These are phyloP conservation scores for Xylariaceae sp. DNA, from an alignment of 2,329 filamentous ascomycete species.

Conservation along the genomic window DNA sequence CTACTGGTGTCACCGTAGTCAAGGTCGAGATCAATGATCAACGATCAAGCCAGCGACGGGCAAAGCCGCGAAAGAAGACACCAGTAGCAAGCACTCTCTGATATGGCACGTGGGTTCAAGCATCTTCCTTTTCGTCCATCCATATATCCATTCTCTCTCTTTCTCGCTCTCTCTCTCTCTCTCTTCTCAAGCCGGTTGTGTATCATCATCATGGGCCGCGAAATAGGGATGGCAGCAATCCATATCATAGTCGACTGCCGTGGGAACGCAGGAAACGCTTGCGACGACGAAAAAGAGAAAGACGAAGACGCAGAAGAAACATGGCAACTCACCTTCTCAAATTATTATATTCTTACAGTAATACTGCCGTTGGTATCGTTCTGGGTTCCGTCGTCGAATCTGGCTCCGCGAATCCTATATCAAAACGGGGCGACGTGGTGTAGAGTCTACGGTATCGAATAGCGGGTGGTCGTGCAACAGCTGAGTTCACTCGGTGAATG, in stretches of 20 bases:
- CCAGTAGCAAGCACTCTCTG: neutral
- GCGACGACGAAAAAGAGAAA: neutral
- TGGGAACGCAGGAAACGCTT: neutral
- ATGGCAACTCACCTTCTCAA: neutral
- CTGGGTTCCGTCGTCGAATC: neutral
- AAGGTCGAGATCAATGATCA: neutral
- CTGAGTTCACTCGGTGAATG: slow-evolving; percentile 3
- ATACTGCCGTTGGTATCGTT: neutral
- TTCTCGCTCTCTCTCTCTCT: neutral
- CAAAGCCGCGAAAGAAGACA: neutral
- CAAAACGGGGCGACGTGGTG: neutral
- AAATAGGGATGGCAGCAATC: neutral
- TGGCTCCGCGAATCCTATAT: neutral
- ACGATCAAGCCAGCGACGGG: neutral
- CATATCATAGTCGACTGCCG: neutral
- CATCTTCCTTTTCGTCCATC: neutral
- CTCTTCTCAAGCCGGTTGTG: neutral
- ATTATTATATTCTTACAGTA: neutral
- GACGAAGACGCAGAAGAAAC: neutral
- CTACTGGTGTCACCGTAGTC: neutral
- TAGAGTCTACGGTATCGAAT: neutral
- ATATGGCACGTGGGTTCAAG: neutral
- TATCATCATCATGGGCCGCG: neutral
- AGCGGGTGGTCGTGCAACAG: slow-evolving; percentile 10
- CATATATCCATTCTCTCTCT: neutral